Conservation (phyloP, 495 filamentous ascomycete species). For the Penicillium angulare region DNA sequence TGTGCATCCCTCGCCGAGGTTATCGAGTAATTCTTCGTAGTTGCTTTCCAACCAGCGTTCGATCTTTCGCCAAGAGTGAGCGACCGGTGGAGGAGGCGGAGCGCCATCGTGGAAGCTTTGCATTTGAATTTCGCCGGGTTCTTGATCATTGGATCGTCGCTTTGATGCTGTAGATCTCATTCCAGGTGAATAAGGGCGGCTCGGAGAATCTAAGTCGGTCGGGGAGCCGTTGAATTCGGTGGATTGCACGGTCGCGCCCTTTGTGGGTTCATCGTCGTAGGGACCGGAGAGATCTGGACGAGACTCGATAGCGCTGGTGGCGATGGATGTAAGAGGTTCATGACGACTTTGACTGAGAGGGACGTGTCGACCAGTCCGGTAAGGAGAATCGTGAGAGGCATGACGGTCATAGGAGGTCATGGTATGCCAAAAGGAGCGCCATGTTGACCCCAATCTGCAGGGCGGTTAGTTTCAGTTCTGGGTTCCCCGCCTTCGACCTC, state of each 20-base stretch:
- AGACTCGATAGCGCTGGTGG: conserved; percentile 74
- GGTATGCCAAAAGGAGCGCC: conserved; percentile 90
- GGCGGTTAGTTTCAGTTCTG: background rate
- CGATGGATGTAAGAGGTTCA: conserved; percentile 72
- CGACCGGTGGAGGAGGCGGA: conserved; percentile 82
- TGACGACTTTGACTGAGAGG: conserved; percentile 71
- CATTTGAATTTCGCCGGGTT: conserved; percentile 87
- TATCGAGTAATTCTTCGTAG: conserved; percentile 91
- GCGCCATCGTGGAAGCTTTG: conserved; percentile 91
- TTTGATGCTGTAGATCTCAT: conserved; percentile 72
- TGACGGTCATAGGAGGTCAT: conserved; percentile 82
- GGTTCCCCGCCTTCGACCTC: too few relatives aligned
- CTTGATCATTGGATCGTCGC: conserved; percentile 52
- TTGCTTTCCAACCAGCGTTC: conserved; percentile 92
- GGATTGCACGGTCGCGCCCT: conserved; percentile 48
- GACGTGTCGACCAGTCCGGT: conserved; percentile 77
- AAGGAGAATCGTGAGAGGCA: conserved; percentile 82
- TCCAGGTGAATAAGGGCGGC: conserved; percentile 81
- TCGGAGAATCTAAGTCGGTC: conserved; percentile 51
- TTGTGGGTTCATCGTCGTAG: conserved; percentile 67
- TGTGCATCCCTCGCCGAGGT: conserved; percentile 86
- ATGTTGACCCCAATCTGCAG: conserved; percentile 57
- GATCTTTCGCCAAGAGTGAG: conserved; percentile 90
- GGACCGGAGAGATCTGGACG: conserved; percentile 68
- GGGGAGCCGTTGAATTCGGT: conserved; percentile 64